Percentiles rank a stretch among this genome's conserved stretches.
Conservation (phyloP, 2,329 filamentous ascomycete genomes). For the Penicillium psychrosexuale region DNA sequence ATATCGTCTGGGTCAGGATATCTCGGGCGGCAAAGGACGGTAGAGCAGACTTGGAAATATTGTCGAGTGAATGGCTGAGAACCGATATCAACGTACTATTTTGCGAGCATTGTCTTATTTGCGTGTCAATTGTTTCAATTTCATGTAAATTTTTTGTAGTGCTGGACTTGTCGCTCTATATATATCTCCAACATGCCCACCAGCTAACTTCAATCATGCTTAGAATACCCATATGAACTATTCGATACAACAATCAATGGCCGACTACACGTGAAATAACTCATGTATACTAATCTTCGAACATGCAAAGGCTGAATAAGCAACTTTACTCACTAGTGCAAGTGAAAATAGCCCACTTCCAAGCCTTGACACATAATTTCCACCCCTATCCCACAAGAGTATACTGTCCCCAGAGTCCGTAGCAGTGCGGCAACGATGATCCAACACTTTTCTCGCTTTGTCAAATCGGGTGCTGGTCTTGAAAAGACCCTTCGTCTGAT, state of each 20-base stretch:
- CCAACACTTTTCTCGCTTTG: constrained; percentile 33
- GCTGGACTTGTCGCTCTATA: background rate
- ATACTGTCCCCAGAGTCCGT: background rate
- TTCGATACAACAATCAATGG: background rate
- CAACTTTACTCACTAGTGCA: constrained; percentile 1
- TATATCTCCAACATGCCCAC: background rate
- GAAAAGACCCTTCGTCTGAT: constrained; percentile 42
- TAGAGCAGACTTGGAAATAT: constrained; percentile 10
- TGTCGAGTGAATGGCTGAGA: constrained; percentile 1
- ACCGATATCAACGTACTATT: constrained; percentile 3
- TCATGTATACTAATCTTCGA: background rate
- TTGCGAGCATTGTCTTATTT: constrained; percentile 2
- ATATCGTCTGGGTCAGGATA: constrained; percentile 80
- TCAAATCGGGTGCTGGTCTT: constrained; percentile 32
- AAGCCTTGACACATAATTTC: constrained; percentile 1
- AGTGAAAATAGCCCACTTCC: background rate
- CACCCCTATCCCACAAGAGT: background rate
- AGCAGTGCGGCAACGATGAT: constrained; percentile 6
- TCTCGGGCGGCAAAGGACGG: constrained; percentile 61
- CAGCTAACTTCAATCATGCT: background rate
- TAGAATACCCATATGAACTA: background rate
- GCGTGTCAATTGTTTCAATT: background rate
- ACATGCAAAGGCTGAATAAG: constrained; percentile 10
- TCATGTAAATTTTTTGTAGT: background rate
- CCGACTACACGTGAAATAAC: background rate